These are phyloP conservation scores for Leucocoprinus leucothites DNA, from an alignment of 768 basidiomycete species.

Conservation along the genomic window DNA sequence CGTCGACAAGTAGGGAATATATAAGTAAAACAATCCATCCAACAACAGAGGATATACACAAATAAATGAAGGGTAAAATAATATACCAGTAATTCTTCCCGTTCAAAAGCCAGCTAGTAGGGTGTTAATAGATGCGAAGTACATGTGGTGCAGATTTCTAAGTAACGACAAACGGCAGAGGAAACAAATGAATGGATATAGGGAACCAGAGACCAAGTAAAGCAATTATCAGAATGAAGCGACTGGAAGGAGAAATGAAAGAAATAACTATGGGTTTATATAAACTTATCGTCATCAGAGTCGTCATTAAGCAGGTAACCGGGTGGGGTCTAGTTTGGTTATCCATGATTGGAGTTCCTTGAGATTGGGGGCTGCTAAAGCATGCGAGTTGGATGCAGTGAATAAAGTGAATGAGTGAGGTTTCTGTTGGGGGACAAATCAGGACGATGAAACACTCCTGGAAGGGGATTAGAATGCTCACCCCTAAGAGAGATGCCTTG, in stretches of 20 bases:
- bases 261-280: background rate
- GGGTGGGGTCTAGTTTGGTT: conserved; percentile 79
- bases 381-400: conserved; percentile 89
- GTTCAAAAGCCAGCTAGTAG: background rate
- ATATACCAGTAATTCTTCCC: conserved; percentile 1
- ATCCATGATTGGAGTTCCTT: conserved; percentile 89
- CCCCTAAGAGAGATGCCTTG: conserved; percentile 85
- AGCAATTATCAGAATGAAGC: conserved; percentile 3
- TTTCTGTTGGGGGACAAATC: conserved; percentile 47
- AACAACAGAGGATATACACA: conserved; percentile 3
- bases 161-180: too few species aligned
- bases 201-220: background rate
- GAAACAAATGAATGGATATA: background rate
- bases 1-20: background rate
- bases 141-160: conserved; percentile 11
- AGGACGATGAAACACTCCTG: conserved; percentile 7
- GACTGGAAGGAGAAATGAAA: background rate
- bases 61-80: conserved; percentile 8
- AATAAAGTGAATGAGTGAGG: conserved; percentile 87
- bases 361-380: conserved; percentile 73
- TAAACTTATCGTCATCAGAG: conserved; percentile 3
- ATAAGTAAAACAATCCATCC: background rate
- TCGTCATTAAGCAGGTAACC: conserved; percentile 39
- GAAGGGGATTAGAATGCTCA: conserved; percentile 35
- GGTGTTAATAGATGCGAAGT: conserved; percentile 3